Evolutionary conservation across 305 asterid species (phyloP), one percentile per base, ranked within the genome.

Genomic region (Andrographis paniculata): DNA sequence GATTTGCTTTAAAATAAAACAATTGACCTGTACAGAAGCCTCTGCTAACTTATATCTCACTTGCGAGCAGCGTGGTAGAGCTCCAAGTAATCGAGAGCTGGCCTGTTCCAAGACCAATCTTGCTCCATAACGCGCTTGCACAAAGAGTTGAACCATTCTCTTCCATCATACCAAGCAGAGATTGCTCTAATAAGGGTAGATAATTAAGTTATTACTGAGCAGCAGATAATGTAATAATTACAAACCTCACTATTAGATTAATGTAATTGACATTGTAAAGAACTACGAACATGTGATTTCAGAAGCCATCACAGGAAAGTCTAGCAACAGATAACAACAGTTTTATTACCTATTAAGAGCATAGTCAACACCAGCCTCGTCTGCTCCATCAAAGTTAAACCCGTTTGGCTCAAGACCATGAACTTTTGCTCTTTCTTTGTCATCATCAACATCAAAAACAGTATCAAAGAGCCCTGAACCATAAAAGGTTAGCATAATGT

Each of bases 101-200:
- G 99, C 20, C 97, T 80, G 51, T 92, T 92, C 97, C 97, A 92
- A 0, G 99, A 84, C 97, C 99, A 92, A 48, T 92, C 97, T 68
- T 92, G 99, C 79, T 87, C 94, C 97, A 92, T 92, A 36, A 87
- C 95, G 15, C 76, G 69, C 56, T 76, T 84, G 77, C 97, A 84
- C 53, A 92, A 56, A 1, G 84, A 60, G 58, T 84, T 57, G 69
- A 87, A 84, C 97, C 91, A 92, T 27, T 81, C 95, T 67, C 91
- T 87, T 45, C 78, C 69, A 20, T 87, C 88, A 14, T 74, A 76
- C 94, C 99, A 87, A 61, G 84, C 83, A 39, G 94, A 58, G 52
- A 92, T 55, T 50, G 99, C 97, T 61, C 99, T 92, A 73, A 42
- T 39, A 71, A 38, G 35, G 27, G 42, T 16, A 48, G 45, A 14